Evolutionary conservation across 1,284 basidiomycete species (phyloP).

Genomic region (Athelia psychrophila): DNA sequence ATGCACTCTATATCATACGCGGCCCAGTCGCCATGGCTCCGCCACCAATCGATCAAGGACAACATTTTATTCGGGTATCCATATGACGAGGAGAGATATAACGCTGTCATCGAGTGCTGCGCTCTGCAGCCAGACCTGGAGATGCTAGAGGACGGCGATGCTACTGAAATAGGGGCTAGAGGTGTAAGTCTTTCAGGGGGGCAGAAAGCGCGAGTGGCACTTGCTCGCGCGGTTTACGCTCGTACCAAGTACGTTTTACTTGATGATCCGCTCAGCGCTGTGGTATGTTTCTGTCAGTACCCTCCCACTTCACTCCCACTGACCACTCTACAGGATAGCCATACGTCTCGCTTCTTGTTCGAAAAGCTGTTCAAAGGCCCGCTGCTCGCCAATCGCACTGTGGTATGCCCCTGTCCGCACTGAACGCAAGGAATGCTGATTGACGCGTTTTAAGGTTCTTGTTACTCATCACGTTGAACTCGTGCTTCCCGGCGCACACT

Average conservation of each 20-base stretch:
- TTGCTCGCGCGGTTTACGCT: constrained; percentile 56
- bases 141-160: constrained; percentile 39
- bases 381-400: constrained; percentile 53
- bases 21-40: constrained; percentile 47
- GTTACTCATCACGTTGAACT: constrained; percentile 69
- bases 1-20: constrained; percentile 63
- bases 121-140: constrained; percentile 58
- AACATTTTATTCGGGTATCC: constrained; percentile 47
- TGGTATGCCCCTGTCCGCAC: constrained; percentile 33
- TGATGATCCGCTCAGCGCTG: constrained; percentile 60
- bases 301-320: not conserved
- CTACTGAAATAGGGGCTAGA: constrained; percentile 31
- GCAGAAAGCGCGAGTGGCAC: constrained; percentile 54
- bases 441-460: constrained; percentile 35
- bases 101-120: constrained; percentile 52
- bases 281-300: constrained; percentile 32
- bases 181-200: constrained; percentile 51
- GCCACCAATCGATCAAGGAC: constrained; percentile 40
- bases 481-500: constrained; percentile 53
- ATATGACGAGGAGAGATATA: constrained; percentile 39
- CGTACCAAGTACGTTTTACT: constrained; percentile 47
- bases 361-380: constrained; percentile 53
- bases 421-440: not conserved
- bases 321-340: constrained; percentile 43
- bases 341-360: constrained; percentile 56